Percentiles rank a stretch among this genome's conserved stretches.
phyloP scores from a whole-genome alignment of 2,329 filamentous ascomycete genomes.

The Penicillium sp. region DNA sequence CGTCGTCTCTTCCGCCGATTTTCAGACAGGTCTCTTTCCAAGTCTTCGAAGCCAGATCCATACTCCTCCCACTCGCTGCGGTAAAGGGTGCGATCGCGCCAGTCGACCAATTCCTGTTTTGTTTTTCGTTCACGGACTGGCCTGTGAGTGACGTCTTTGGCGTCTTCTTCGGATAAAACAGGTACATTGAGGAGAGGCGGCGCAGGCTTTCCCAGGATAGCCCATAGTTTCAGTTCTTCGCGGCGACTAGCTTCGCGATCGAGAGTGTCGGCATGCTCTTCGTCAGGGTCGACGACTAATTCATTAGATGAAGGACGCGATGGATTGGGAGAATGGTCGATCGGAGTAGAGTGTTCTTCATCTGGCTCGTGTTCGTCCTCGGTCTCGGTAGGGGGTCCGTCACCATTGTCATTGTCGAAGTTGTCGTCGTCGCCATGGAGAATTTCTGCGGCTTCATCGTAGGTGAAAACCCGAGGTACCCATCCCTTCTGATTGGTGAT shows the following conservation, averaged over 20 bases:
- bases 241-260: constrained; percentile 42
- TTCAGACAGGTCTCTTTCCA: constrained; percentile 28
- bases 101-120: constrained; percentile 39
- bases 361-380: constrained; percentile 4
- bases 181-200: constrained; percentile 16
- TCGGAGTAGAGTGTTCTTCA: not conserved
- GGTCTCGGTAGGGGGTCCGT: constrained; percentile 9
- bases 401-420: constrained; percentile 15
- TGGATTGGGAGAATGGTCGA: not conserved
- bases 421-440: constrained; percentile 12
- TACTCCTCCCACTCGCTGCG: constrained; percentile 49
- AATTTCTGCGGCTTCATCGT: constrained; percentile 31
- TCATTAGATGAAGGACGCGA: constrained; percentile 7
- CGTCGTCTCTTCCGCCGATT: constrained; percentile 31
- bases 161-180: constrained; percentile 18
- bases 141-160: constrained; percentile 11
- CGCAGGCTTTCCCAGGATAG: constrained; percentile 32
- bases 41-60: constrained; percentile 23
- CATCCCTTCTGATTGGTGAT: constrained; percentile 24
- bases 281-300: constrained; percentile 32
- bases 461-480: constrained; percentile 17
- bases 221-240: constrained; percentile 46
- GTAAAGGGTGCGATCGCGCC: constrained; percentile 46
- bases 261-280: constrained; percentile 43
- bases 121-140: constrained; percentile 30